Evolutionary conservation across 2,329 filamentous ascomycete genomes (phyloP).

Genomic region (Penicillium thymicola): DNA sequence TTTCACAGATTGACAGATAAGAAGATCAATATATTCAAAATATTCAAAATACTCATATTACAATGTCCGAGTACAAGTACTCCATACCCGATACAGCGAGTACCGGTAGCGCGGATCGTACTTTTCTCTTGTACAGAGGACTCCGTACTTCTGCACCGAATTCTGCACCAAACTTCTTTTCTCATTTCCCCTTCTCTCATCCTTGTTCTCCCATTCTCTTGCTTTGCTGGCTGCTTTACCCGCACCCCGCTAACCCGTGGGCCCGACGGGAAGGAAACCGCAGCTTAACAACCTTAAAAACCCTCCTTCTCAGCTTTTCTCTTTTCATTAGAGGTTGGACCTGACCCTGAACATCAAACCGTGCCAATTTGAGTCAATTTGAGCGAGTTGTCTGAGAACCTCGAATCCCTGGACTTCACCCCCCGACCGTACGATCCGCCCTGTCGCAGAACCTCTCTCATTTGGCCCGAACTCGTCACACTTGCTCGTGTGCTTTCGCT

Average conservation of each 20-base stretch:
- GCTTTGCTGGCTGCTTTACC: neutral
- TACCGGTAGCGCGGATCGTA: constrained; percentile 1
- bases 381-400: neutral
- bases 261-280: neutral
- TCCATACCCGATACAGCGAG: neutral
- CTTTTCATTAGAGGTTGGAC: neutral
- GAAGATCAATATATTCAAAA: neutral
- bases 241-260: neutral
- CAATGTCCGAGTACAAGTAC: too few species aligned
- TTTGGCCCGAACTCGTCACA: neutral
- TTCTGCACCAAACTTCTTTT: neutral
- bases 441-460: neutral
- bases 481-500: neutral
- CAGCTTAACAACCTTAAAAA: neutral
- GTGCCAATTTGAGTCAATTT: too few species aligned
- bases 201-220: neutral
- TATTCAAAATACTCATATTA: too few species aligned
- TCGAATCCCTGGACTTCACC: neutral
- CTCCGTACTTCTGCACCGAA: neutral
- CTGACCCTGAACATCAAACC: too few species aligned
- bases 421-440: neutral
- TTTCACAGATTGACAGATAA: neutral
- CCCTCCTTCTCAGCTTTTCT: neutral
- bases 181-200: constrained; percentile 4
- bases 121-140: neutral